Conservation (phyloP, 306 rosid genomes). For the Abrus precatorius region DNA sequence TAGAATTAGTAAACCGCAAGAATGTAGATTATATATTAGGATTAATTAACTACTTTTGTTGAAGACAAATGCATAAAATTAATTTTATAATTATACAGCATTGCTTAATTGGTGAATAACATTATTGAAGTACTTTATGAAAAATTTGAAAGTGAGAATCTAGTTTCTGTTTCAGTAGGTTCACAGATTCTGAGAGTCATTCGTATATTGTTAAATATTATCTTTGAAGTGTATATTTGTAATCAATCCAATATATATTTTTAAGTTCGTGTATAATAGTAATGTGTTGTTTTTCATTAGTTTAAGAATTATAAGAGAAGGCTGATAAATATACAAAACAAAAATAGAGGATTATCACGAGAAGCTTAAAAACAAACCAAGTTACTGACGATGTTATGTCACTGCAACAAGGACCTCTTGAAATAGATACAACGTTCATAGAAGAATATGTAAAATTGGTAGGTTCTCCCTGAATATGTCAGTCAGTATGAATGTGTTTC, state of each 20-base stretch:
- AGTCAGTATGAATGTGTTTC: slow-evolving; percentile 49
- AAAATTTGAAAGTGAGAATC: slow-evolving; percentile 83
- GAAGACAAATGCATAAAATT: too few species aligned
- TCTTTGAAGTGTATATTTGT: too few species aligned
- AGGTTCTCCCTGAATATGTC: slow-evolving; percentile 52
- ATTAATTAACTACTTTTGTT: too few species aligned
- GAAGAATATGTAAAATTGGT: slow-evolving; percentile 54
- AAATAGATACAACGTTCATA: slow-evolving; percentile 42
- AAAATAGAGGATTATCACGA: slow-evolving; percentile 85
- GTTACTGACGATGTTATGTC: slow-evolving; percentile 64
- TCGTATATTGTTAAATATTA: not conserved
- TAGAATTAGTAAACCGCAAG: too few species aligned
- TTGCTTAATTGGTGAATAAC: too few species aligned
- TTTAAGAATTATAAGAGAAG: slow-evolving; percentile 78
- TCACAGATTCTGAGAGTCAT: slow-evolving; percentile 72
- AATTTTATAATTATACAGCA: too few species aligned
- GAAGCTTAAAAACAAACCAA: slow-evolving; percentile 55
- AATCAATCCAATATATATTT: not conserved
- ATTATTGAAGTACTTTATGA: slow-evolving; percentile 76
- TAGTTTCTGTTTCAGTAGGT: slow-evolving; percentile 73
- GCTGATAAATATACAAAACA: slow-evolving; percentile 69
- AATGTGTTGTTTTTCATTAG: slow-evolving; percentile 2
- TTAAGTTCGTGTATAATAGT: not conserved
- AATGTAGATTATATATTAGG: not conserved
- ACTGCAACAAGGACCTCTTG: slow-evolving; percentile 66